A percentile compares a stretch with the other conserved stretches of the same genome.
Conservation (phyloP, 2,329 filamentous ascomycete species). For the Colletotrichum neosansevieriae region DNA sequence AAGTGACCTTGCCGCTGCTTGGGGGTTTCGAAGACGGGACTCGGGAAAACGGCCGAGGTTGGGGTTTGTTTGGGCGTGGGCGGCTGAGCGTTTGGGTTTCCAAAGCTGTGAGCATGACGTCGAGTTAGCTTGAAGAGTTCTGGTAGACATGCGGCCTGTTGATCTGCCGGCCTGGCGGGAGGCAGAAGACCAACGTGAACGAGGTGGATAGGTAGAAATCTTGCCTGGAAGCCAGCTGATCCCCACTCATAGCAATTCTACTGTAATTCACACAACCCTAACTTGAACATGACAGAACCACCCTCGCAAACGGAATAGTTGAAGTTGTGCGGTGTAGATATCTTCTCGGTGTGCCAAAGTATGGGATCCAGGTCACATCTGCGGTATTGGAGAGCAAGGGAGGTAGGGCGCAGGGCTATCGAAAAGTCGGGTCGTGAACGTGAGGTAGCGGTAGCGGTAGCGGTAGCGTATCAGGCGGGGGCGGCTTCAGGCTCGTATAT, state of each 20-base stretch:
- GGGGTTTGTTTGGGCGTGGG: slow-evolving; percentile 70
- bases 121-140: slow-evolving; percentile 51
- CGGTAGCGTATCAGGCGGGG: slow-evolving; percentile 24
- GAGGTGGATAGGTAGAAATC: slow-evolving; percentile 42
- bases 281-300: slow-evolving; percentile 41
- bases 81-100: slow-evolving; percentile 72
- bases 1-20: slow-evolving; percentile 60
- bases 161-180: slow-evolving; percentile 32
- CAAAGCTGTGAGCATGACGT: slow-evolving; percentile 63
- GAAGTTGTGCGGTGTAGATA: slow-evolving; percentile 9
- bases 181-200: slow-evolving; percentile 39
- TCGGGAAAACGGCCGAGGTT: slow-evolving; percentile 64
- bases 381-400: not conserved
- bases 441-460: slow-evolving; percentile 11
- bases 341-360: slow-evolving; percentile 1
- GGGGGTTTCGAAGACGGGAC: slow-evolving; percentile 69
- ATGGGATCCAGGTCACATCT: not conserved
- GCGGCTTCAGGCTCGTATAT: slow-evolving; percentile 38
- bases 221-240: slow-evolving; percentile 68
- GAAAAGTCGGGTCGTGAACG: slow-evolving; percentile 30
- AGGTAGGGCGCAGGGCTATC: slow-evolving; percentile 7
- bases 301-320: slow-evolving; percentile 25
- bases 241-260: slow-evolving; percentile 72
- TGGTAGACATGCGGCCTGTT: slow-evolving; percentile 25
- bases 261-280: slow-evolving; percentile 41